A percentile compares a stretch with the other conserved stretches of the same genome.
Evolutionary conservation across 805 yeast species (phyloP).

Genomic region (Starmerella lactis-condensi): DNA sequence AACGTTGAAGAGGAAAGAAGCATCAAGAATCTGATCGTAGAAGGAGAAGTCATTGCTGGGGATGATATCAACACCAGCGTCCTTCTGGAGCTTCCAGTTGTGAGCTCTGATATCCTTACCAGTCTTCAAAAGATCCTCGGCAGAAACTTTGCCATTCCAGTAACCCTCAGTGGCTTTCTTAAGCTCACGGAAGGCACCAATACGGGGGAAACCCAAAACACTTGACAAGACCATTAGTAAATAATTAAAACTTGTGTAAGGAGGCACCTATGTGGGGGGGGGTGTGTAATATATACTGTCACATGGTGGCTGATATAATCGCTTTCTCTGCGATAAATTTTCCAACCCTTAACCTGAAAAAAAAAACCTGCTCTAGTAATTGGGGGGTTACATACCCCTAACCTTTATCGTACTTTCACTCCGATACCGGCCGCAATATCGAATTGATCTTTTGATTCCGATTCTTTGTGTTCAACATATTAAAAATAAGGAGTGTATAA

Average conservation of each 20-base stretch:
- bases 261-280: constrained; percentile 2
- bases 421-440: too few species aligned
- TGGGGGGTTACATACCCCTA: too few species aligned
- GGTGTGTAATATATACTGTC: background rate
- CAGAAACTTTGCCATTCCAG: constrained; percentile 88
- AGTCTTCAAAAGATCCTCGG: constrained; percentile 71
- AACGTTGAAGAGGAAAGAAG: constrained; percentile 81
- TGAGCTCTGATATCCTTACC: constrained; percentile 89
- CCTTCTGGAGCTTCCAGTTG: constrained; percentile 97
- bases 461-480: too few species aligned
- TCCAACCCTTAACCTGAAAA: too few species aligned
- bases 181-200: constrained; percentile 98
- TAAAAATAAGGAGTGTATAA: too few species aligned
- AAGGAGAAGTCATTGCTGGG: constrained; percentile 95
- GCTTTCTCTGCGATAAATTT: too few species aligned
- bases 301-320: constrained; percentile 11
- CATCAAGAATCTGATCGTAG: constrained; percentile 93
- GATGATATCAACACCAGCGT: constrained; percentile 90
- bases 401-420: too few species aligned
- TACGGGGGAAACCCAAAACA: constrained; percentile 99
- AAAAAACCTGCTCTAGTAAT: too few species aligned
- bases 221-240: constrained; percentile 83
- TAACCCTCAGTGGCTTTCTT: constrained; percentile 97
- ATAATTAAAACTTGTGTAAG: constrained; percentile 1
- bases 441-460: too few species aligned